phyloP scores from a whole-genome alignment of 2,329 filamentous ascomycete genomes.

The Curvularia sp. region DNA sequence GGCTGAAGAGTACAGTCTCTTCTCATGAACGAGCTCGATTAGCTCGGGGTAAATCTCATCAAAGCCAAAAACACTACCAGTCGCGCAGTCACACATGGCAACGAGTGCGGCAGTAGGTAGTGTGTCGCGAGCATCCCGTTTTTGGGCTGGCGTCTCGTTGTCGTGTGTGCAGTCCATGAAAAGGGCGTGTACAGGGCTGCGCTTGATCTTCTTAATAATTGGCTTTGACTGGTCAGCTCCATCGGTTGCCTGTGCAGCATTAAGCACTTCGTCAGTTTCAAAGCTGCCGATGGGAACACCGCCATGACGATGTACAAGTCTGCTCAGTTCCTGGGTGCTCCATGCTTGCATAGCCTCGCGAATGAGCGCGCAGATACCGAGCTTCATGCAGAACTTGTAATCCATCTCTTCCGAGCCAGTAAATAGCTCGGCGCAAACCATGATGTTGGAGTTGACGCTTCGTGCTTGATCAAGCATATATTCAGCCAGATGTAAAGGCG shows the following conservation, averaged over 20 bases:
- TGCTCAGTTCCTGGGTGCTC: constrained; percentile 91
- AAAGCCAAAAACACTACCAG: constrained; percentile 96
- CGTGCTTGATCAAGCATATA: constrained; percentile 95
- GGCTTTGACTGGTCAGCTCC: constrained; percentile 28
- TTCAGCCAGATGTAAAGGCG: constrained; percentile 91
- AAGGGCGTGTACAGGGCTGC: constrained; percentile 87
- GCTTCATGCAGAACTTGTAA: constrained; percentile 90
- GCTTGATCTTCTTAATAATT: constrained; percentile 80
- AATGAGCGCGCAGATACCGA: constrained; percentile 90
- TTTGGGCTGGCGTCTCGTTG: constrained; percentile 95
- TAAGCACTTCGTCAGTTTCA: constrained; percentile 85
- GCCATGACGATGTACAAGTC: constrained; percentile 90
- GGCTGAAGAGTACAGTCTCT: constrained; percentile 78
- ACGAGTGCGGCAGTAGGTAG: constrained; percentile 93
- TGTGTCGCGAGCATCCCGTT: constrained; percentile 91
- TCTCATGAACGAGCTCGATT: constrained; percentile 93
- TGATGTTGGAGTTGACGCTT: constrained; percentile 82
- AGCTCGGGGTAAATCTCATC: constrained; percentile 94
- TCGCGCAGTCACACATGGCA: constrained; percentile 93
- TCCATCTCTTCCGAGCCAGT: constrained; percentile 95
- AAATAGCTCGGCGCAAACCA: constrained; percentile 94
- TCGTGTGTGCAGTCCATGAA: constrained; percentile 99
- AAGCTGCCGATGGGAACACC: constrained; percentile 96
- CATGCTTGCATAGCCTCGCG: constrained; percentile 98
- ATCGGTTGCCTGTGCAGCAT: constrained; percentile 58